Evolutionary conservation across 1,139 yeast genomes (phyloP).

Genomic region (Yamadazyma triangularis): DNA sequence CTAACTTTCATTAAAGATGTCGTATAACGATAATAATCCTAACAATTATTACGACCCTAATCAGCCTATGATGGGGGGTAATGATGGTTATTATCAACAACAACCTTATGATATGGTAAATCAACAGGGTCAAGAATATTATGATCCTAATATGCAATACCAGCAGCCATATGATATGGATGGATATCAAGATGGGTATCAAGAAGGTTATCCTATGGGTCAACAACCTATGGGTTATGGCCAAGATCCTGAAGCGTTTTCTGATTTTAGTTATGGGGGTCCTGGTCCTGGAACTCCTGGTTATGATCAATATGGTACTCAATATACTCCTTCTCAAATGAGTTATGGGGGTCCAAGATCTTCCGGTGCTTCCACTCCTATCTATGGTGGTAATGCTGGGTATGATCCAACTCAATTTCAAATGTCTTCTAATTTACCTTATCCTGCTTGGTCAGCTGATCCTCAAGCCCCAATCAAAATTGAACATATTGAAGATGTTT

Average conservation of each 20-base stretch:
- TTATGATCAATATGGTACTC: conserved; percentile 76
- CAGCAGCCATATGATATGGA: conserved; percentile 49
- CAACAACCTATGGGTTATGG: conserved; percentile 49
- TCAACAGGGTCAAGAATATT: conserved; percentile 30
- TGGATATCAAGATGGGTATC: conserved; percentile 39
- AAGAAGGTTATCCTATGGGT: conserved; percentile 19
- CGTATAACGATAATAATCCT: conserved; percentile 46
- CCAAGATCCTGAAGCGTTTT: conserved; percentile 70
- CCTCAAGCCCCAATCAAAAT: conserved; percentile 74
- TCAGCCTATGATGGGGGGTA: conserved; percentile 29
- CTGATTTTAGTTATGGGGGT: conserved; percentile 72
- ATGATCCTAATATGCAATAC: conserved; percentile 50
- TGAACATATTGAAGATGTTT: conserved; percentile 89
- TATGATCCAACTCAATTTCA: conserved; percentile 67
- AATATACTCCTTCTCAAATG: conserved; percentile 78
- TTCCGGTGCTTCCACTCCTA: conserved; percentile 94
- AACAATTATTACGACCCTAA: conserved; percentile 46
- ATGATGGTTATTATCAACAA: conserved; percentile 47
- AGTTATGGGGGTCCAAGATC: conserved; percentile 81
- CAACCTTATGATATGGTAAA: conserved; percentile 35
- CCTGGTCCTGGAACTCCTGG: conserved; percentile 66
- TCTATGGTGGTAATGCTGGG: conserved; percentile 66
- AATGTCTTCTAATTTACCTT: conserved; percentile 65
- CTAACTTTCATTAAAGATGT: conserved; percentile 38
- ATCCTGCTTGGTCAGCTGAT: conserved; percentile 96